phyloP scores from a whole-genome alignment of 257 asterid genomes.

The Verbascum thapsus region DNA sequence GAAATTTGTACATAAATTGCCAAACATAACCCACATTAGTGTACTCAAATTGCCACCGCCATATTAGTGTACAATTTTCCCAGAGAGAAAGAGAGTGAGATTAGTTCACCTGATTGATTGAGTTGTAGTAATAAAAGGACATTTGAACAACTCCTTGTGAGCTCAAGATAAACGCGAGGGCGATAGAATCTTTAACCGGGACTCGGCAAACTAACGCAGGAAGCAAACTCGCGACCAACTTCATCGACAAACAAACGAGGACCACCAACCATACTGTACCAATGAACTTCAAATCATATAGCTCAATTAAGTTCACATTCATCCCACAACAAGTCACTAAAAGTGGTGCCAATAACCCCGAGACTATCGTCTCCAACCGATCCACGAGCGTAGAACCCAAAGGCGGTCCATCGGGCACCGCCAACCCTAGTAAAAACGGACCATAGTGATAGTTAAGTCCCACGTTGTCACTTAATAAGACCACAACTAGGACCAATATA shows the following conservation, averaged over 20 bases:
- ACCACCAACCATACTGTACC: conserved; percentile 38
- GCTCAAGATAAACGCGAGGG: conserved; percentile 69
- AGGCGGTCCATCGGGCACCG: conserved; percentile 92
- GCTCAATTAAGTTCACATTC: conserved; percentile 57
- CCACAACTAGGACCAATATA: conserved; percentile 50
- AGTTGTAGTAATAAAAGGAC: conserved; percentile 57
- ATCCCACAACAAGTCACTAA: conserved; percentile 72
- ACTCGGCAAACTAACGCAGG: conserved; percentile 65
- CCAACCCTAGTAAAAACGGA: conserved; percentile 76
- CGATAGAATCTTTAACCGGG: conserved; percentile 70
- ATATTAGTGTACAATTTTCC: too few relatives aligned
- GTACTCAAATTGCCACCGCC: too few relatives aligned
- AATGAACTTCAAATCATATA: conserved; percentile 58
- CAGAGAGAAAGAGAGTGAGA: neutral
- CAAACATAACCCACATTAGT: too few relatives aligned
- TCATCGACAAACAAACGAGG: conserved; percentile 35
- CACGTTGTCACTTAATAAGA: conserved; percentile 58
- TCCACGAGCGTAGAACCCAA: conserved; percentile 79
- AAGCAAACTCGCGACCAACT: conserved; percentile 44
- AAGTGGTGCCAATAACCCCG: conserved; percentile 76
- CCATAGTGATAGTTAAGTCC: conserved; percentile 76
- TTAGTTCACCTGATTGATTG: conserved; percentile 53
- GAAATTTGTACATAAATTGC: too few relatives aligned
- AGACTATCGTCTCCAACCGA: conserved; percentile 60
- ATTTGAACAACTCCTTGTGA: conserved; percentile 85